These are phyloP conservation scores for Xylariaceae sp. DNA, from an alignment of 2,329 filamentous ascomycete species.

Conservation along the genomic window DNA sequence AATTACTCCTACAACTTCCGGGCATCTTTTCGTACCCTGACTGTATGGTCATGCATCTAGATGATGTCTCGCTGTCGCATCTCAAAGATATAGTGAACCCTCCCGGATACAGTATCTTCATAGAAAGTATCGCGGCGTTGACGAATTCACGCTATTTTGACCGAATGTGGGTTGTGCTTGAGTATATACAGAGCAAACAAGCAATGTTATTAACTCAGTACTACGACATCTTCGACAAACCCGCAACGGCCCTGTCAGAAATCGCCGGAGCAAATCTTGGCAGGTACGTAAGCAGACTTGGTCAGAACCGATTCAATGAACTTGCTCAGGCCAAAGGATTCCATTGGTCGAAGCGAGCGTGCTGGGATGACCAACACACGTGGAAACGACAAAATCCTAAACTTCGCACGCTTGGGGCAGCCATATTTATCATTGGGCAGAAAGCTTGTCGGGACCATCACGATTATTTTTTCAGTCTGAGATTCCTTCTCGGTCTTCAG, in stretches of 20 bases:
- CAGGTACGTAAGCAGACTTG: slow-evolving; percentile 15
- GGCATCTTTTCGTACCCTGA: slow-evolving; percentile 18
- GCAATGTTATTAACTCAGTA: slow-evolving; percentile 9
- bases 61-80: slow-evolving; percentile 13
- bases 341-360: slow-evolving; percentile 17
- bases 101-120: slow-evolving; percentile 3
- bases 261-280: slow-evolving; percentile 8
- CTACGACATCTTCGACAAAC: slow-evolving; percentile 14
- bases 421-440: slow-evolving; percentile 19
- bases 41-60: slow-evolving; percentile 17
- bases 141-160: slow-evolving; percentile 20
- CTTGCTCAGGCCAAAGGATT: slow-evolving; percentile 16
- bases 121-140: slow-evolving; percentile 16
- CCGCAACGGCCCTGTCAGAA: slow-evolving; percentile 2
- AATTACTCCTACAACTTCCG: slow-evolving; percentile 15
- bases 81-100: slow-evolving; percentile 9
- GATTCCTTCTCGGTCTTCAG: slow-evolving; percentile 13
- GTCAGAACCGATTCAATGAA: slow-evolving; percentile 19
- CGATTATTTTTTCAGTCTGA: slow-evolving; percentile 20
- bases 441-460: slow-evolving; percentile 18
- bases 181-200: slow-evolving; percentile 19
- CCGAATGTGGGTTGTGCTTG: slow-evolving; percentile 22
- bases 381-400: slow-evolving; percentile 15
- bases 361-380: slow-evolving; percentile 20
- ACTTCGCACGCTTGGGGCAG: slow-evolving; percentile 14